phyloP scores from a whole-genome alignment of 139 green algal genomes.

The Chara braunii region DNA sequence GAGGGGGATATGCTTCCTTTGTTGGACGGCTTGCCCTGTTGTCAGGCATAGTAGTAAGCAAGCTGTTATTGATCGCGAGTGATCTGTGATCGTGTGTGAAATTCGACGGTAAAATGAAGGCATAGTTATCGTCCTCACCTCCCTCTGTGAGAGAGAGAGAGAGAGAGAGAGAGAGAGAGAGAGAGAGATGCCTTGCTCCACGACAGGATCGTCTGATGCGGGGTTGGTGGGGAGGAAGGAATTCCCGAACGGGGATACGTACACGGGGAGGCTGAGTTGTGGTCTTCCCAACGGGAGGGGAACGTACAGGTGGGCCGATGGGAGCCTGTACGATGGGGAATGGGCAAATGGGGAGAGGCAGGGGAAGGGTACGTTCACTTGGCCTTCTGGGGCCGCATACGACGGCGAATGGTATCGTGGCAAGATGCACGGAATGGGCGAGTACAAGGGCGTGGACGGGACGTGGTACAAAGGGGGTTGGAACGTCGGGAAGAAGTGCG shows the following conservation, averaged over 20 bases:
- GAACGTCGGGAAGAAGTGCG: slow-evolving; percentile 24
- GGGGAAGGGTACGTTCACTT: slow-evolving; percentile 41
- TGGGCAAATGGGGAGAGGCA: slow-evolving; percentile 38
- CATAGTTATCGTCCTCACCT: no score
- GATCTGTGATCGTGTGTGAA: no score
- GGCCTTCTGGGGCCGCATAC: slow-evolving; percentile 40
- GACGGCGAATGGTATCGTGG: slow-evolving; percentile 42
- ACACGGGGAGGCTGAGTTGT: slow-evolving; percentile 8
- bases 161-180: no score
- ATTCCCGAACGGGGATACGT: slow-evolving; percentile 28
- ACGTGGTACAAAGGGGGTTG: slow-evolving; percentile 24
- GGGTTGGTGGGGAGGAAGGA: background rate
- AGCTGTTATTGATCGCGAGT: no score
- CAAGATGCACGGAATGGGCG: slow-evolving; percentile 40
- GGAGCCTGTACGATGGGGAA: slow-evolving; percentile 43
- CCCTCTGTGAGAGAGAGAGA: no score
- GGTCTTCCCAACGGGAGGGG: slow-evolving; percentile 36
- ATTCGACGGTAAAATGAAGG: no score
- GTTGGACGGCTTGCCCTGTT: no score
- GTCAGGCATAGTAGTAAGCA: no score
- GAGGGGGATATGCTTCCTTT: no score
- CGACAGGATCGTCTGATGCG: no score
- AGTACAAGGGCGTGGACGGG: slow-evolving; percentile 21
- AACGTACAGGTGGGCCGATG: slow-evolving; percentile 39
- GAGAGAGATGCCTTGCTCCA: no score